Evolutionary conservation across 1,139 yeast species (phyloP).

Genomic region (Blastobotrys persicus): DNA sequence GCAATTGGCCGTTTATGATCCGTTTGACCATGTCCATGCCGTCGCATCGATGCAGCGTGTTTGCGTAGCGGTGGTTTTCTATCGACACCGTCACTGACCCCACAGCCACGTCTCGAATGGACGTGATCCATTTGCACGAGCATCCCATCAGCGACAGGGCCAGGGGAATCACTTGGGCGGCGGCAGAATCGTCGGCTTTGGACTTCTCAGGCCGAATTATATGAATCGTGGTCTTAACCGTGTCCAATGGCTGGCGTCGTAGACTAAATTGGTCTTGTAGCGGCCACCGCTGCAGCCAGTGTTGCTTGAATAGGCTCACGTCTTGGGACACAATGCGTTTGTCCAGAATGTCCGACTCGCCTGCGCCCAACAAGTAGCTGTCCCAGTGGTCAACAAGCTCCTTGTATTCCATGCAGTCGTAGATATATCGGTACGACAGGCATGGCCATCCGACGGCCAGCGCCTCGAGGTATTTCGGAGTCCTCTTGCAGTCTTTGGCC

Average conservation of each 20-base stretch:
- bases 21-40: conserved; percentile 4
- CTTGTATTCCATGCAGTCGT: conserved; percentile 47
- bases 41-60: conserved; percentile 2
- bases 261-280: background rate
- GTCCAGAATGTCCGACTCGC: conserved; percentile 44
- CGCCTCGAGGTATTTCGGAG: conserved; percentile 77
- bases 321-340: conserved; percentile 1
- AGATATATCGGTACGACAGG: conserved; percentile 57
- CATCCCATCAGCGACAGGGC: conserved; percentile 3
- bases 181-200: conserved; percentile 4
- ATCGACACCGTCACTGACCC: conserved; percentile 5
- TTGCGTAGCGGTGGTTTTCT: conserved; percentile 3
- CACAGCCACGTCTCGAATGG: background rate
- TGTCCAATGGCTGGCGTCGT: background rate
- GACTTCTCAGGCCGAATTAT: background rate
- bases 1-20: conserved; percentile 2
- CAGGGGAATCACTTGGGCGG: conserved; percentile 3
- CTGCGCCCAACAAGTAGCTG: conserved; percentile 68
- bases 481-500: conserved; percentile 57
- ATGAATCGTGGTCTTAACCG: conserved; percentile 2
- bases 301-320: background rate
- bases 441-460: conserved; percentile 92
- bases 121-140: conserved; percentile 3
- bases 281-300: background rate
- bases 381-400: conserved; percentile 43